These are phyloP conservation scores for Auxenochlorella protothecoides DNA, from an alignment of 139 green algal species.

Conservation along the genomic window DNA sequence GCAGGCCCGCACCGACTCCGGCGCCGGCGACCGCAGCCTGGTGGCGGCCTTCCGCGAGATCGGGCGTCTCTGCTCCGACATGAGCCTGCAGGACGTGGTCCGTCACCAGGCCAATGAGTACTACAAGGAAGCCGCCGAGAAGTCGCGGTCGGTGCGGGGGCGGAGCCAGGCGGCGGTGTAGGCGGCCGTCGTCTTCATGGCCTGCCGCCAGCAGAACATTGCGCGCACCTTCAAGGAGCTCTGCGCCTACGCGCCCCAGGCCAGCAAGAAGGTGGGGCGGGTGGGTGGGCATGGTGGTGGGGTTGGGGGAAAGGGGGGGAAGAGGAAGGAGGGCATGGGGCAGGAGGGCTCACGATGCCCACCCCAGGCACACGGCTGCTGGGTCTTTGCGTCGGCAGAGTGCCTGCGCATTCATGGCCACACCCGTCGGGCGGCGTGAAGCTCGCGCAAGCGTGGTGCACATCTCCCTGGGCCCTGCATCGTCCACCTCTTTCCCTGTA, in stretches of 20 bases:
- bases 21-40: constrained; percentile 23
- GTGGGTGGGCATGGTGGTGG: too few species aligned
- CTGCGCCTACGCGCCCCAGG: constrained; percentile 42
- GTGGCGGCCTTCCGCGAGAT: constrained; percentile 39
- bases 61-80: constrained; percentile 34
- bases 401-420: too few species aligned
- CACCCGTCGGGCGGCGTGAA: too few species aligned
- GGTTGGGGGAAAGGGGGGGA: too few species aligned
- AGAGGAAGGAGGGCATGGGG: too few species aligned
- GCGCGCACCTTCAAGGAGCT: constrained; percentile 88
- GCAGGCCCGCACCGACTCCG: constrained; percentile 18
- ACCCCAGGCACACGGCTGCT: too few species aligned
- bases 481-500: not conserved
- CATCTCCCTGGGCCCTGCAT: not conserved
- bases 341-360: too few species aligned
- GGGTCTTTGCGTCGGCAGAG: too few species aligned
- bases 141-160: constrained; percentile 44
- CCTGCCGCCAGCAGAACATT: constrained; percentile 59
- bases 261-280: constrained; percentile 34
- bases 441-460: too few species aligned
- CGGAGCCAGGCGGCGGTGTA: constrained; percentile 52
- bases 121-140: constrained; percentile 41
- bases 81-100: constrained; percentile 46
- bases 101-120: constrained; percentile 57
- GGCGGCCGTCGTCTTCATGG: constrained; percentile 77